phyloP scores from a whole-genome alignment of 192 early-diverging fungal genomes.

The Linnemannia zychae region DNA sequence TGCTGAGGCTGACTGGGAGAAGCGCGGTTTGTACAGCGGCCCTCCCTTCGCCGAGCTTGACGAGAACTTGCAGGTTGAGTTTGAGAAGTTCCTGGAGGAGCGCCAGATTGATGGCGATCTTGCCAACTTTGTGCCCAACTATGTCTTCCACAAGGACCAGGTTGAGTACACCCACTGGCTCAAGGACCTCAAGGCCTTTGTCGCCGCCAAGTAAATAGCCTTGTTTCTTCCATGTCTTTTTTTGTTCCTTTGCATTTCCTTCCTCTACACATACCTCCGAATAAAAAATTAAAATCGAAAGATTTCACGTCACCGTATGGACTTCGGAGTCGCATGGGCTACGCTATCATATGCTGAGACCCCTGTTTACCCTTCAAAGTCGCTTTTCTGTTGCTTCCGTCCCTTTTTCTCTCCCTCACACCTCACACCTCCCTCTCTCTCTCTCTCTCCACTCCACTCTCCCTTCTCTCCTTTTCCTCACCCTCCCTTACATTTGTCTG shows the following conservation, averaged over 20 bases:
- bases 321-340: not conserved
- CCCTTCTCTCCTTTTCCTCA: not conserved
- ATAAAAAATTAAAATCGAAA: not conserved
- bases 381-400: constrained; percentile 9
- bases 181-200: constrained; percentile 81
- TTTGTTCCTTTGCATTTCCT: not conserved
- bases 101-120: constrained; percentile 88
- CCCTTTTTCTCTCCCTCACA: not conserved
- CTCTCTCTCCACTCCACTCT: constrained; percentile 10
- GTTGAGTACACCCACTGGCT: constrained; percentile 94
- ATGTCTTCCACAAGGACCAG: constrained; percentile 96
- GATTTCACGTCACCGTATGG: not conserved
- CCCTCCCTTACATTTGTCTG: not conserved
- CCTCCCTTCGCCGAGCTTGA: constrained; percentile 94
- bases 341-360: not conserved
- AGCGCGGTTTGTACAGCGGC: constrained; percentile 88
- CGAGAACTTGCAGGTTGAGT: constrained; percentile 77
- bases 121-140: constrained; percentile 88
- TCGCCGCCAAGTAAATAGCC: constrained; percentile 68
- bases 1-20: constrained; percentile 91
- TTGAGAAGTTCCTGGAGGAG: constrained; percentile 87
- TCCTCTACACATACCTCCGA: not conserved
- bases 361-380: not conserved
- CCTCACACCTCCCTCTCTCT: constrained; percentile 8
- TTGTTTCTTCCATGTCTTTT: not conserved